Conservation (phyloP, 2,329 filamentous ascomycete genomes). For the Chaetomium strumarium region DNA sequence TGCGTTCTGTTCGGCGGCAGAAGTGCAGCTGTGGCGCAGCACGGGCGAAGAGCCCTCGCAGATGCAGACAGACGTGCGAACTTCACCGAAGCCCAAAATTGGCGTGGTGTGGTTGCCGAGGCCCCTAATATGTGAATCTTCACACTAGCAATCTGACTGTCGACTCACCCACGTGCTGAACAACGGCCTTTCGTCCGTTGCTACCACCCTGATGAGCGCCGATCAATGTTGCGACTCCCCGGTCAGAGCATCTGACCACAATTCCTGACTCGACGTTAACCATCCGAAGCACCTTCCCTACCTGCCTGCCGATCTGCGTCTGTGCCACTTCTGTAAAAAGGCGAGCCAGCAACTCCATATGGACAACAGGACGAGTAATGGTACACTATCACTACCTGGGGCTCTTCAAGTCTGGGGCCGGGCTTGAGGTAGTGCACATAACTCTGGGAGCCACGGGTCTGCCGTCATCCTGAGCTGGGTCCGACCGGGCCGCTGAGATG, state of each 20-base stretch:
- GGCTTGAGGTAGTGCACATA: neutral
- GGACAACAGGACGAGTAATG: too few species aligned
- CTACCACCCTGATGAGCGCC: slow-evolving; percentile 2
- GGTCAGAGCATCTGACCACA: neutral
- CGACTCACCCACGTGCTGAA: slow-evolving; percentile 1
- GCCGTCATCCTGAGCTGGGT: neutral
- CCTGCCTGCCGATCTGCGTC: too few species aligned
- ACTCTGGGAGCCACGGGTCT: neutral
- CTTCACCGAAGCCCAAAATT: too few species aligned
- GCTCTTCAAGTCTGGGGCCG: neutral
- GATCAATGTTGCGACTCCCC: neutral
- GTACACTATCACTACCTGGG: too few species aligned
- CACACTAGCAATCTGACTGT: neutral
- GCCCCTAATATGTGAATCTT: neutral
- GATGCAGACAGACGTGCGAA: too few species aligned
- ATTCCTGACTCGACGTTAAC: too few species aligned
- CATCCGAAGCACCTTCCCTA: too few species aligned
- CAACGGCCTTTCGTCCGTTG: neutral
- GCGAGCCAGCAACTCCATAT: too few species aligned
- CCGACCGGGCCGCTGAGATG: neutral
- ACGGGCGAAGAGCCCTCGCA: too few species aligned
- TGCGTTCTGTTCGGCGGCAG: neutral
- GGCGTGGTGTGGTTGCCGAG: too few species aligned
- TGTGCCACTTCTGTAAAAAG: too few species aligned
- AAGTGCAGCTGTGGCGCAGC: neutral